These are phyloP conservation scores for Iris pallida DNA, from an alignment of 116 monocot species.

Conservation along the genomic window DNA sequence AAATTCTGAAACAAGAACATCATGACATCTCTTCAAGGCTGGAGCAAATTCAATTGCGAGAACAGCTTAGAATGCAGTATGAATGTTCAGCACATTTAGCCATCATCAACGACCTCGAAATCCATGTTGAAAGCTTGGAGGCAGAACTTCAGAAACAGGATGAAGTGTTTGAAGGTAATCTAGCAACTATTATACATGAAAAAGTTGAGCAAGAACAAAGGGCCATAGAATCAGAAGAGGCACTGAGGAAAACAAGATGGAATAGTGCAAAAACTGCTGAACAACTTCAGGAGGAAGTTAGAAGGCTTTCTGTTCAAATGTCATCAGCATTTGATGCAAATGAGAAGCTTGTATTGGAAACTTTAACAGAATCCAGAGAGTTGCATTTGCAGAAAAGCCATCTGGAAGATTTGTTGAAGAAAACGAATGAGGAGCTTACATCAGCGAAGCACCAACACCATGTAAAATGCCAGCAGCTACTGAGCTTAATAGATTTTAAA, in stretches of 20 bases:
- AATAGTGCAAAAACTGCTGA: slow-evolving; percentile 43
- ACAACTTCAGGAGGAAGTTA: slow-evolving; percentile 55
- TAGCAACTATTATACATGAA: slow-evolving; percentile 25
- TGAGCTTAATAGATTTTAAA: slow-evolving; percentile 38
- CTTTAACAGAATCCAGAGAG: slow-evolving; percentile 43
- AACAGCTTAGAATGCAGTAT: slow-evolving; percentile 80
- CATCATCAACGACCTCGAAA: slow-evolving; percentile 73
- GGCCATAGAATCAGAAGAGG: slow-evolving; percentile 66
- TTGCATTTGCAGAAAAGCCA: slow-evolving; percentile 36
- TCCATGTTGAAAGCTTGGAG: slow-evolving; percentile 54
- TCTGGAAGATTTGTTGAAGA: slow-evolving; percentile 43
- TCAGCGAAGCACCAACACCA: slow-evolving; percentile 25
- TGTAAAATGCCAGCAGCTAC: slow-evolving; percentile 40
- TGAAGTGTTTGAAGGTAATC: slow-evolving; percentile 58
- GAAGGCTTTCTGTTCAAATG: slow-evolving; percentile 43
- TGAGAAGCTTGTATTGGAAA: slow-evolving; percentile 49
- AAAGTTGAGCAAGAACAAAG: slow-evolving; percentile 76
- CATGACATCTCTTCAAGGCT: slow-evolving; percentile 59
- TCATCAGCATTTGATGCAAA: slow-evolving; percentile 49
- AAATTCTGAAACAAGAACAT: slow-evolving; percentile 87
- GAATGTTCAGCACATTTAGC: slow-evolving; percentile 72
- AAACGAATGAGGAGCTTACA: slow-evolving; percentile 28
- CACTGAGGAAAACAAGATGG: slow-evolving; percentile 43
- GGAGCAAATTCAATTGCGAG: slow-evolving; percentile 72
- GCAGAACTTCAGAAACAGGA: slow-evolving; percentile 53